A percentile compares a stretch with the other conserved stretches of the same genome.
phyloP scores from a whole-genome alignment of 495 filamentous ascomycete species.

The Bacidia rubella region DNA sequence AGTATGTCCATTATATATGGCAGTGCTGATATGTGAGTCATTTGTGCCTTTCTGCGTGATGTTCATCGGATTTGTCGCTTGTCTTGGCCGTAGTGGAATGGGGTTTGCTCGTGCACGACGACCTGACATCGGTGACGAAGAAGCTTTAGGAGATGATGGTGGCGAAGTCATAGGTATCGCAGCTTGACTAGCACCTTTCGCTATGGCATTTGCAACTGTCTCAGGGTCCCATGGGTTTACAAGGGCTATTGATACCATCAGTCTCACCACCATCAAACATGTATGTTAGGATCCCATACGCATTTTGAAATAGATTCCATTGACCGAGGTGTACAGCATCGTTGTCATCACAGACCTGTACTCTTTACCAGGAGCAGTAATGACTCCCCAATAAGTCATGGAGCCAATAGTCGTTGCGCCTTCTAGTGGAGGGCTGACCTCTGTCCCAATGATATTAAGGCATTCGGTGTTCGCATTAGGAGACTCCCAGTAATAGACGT shows the following conservation, averaged over 20 bases:
- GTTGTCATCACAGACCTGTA: not conserved
- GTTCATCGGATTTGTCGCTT: not conserved
- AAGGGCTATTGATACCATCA: not conserved
- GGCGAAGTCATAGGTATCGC: not conserved
- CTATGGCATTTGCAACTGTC: not conserved
- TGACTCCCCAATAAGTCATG: conserved; percentile 9
- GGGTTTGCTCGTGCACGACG: not conserved
- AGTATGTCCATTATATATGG: conserved; percentile 1
- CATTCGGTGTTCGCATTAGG: conserved; percentile 8
- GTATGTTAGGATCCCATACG: not conserved
- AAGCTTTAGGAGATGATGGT: not conserved
- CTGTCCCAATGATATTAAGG: conserved; percentile 4
- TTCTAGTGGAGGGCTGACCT: not conserved
- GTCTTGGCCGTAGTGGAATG: not conserved
- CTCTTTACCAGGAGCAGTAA: not conserved
- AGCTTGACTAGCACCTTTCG: not conserved
- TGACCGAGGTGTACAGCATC: conserved; percentile 7
- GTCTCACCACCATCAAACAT: not conserved
- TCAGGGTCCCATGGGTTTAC: not conserved
- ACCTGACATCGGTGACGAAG: not conserved
- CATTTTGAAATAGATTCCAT: conserved; percentile 10
- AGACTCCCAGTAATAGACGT: conserved; percentile 12
- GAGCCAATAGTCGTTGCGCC: not conserved
- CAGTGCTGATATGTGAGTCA: conserved; percentile 1
- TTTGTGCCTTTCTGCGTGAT: not conserved